Conservation (phyloP, 331 rosid species). For the Spiraea crenata region DNA sequence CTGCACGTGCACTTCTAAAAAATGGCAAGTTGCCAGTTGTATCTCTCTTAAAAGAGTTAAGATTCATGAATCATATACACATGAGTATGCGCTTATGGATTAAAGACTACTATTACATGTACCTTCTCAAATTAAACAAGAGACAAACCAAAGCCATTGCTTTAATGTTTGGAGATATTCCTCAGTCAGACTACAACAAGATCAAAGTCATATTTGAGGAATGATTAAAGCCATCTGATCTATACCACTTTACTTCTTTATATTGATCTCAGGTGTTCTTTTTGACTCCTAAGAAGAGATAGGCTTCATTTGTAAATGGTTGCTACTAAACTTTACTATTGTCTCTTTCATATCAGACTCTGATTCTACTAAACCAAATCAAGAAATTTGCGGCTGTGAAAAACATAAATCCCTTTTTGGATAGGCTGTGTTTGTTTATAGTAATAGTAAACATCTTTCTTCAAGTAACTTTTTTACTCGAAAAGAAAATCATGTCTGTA, state of each 20-base stretch:
- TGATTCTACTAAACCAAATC: background rate
- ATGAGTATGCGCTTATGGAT: no score
- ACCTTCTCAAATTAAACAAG: background rate
- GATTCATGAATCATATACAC: no score
- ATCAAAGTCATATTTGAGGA: slow-evolving; percentile 37
- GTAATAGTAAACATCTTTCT: no score
- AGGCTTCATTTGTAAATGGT: background rate
- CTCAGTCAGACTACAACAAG: slow-evolving; percentile 26
- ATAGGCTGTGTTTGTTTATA: slow-evolving; percentile 1
- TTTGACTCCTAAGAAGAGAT: slow-evolving; percentile 37
- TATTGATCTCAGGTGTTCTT: slow-evolving; percentile 40
- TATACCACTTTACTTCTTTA: slow-evolving; percentile 32
- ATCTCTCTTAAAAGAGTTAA: no score
- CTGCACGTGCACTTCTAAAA: background rate
- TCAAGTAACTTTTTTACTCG: no score
- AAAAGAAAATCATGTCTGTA: no score
- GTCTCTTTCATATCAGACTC: slow-evolving; percentile 7
- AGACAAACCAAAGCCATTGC: slow-evolving; percentile 15
- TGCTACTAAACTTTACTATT: background rate
- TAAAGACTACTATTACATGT: no score
- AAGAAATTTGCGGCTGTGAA: slow-evolving; percentile 9
- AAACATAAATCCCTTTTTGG: background rate
- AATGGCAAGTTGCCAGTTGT: no score
- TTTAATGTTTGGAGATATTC: slow-evolving; percentile 22
- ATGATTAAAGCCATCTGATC: slow-evolving; percentile 55